Evolutionary conservation across 345 rosid species (phyloP).

Genomic region (Citrus trifoliata): DNA sequence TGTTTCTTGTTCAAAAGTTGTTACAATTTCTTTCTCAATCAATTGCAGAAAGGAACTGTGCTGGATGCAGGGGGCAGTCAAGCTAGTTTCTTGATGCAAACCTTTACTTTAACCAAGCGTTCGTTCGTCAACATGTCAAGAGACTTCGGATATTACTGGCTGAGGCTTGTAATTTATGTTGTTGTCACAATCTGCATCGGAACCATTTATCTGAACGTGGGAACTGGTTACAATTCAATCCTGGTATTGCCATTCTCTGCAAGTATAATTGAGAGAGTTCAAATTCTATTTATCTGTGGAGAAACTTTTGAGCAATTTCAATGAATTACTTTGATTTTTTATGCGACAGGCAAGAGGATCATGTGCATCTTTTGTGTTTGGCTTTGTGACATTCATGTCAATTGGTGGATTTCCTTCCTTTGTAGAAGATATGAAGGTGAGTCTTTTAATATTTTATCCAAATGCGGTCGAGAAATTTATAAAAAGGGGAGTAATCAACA

Average conservation of each 20-base stretch:
- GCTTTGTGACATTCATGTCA: conserved; percentile 94
- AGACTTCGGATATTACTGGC: conserved; percentile 97
- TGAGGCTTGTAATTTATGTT: conserved; percentile 78
- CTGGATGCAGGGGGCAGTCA: conserved; percentile 93
- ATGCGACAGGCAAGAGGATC: conserved; percentile 80
- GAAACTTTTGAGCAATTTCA: neutral
- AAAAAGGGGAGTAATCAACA: neutral
- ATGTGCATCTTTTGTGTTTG: conserved; percentile 88
- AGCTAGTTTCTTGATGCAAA: conserved; percentile 90
- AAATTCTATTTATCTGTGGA: neutral
- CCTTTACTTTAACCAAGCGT: conserved; percentile 76
- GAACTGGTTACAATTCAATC: conserved; percentile 79
- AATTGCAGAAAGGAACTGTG: conserved; percentile 81
- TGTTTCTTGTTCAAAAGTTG: neutral
- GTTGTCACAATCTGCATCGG: conserved; percentile 87
- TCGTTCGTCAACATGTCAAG: conserved; percentile 93
- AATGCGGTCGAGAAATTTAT: neutral
- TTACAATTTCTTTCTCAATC: neutral
- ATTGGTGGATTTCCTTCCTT: conserved; percentile 97
- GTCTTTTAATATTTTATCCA: neutral
- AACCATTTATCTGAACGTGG: conserved; percentile 81
- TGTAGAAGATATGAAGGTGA: conserved; percentile 94
- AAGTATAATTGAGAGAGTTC: too few species aligned
- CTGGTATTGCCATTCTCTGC: conserved; percentile 46
- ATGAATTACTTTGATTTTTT: neutral